Evolutionary conservation across 2,329 filamentous ascomycete species (phyloP).

Genomic region (Cryphonectria carpinicola): DNA sequence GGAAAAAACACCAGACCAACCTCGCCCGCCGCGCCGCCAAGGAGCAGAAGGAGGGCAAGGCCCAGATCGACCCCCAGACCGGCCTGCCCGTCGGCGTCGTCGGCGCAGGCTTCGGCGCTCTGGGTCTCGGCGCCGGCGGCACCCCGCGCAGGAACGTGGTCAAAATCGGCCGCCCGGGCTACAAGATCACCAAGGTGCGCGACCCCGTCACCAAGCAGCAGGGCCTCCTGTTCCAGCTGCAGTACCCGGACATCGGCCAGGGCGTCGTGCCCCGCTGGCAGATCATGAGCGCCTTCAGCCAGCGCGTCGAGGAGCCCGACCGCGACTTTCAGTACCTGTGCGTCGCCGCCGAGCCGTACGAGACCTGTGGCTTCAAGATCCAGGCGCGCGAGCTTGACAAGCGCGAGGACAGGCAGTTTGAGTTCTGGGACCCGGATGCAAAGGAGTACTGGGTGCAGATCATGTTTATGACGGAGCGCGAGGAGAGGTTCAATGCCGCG

Average conservation of each 20-base stretch:
- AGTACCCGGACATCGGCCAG: slow-evolving; percentile 86
- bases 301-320: slow-evolving; percentile 93
- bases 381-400: slow-evolving; percentile 92
- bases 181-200: slow-evolving; percentile 95
- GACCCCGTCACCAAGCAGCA: slow-evolving; percentile 88
- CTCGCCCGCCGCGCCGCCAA: slow-evolving; percentile 93
- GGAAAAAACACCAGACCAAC: slow-evolving; percentile 98
- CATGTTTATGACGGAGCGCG: slow-evolving; percentile 97
- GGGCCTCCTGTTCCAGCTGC: slow-evolving; percentile 92
- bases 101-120: slow-evolving; percentile 64
- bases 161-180: slow-evolving; percentile 94
- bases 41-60: slow-evolving; percentile 86
- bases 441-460: slow-evolving; percentile 99
- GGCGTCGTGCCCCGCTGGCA: slow-evolving; percentile 81
- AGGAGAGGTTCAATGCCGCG: slow-evolving; percentile 79
- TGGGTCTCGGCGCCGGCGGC: slow-evolving; percentile 56
- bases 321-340: slow-evolving; percentile 94
- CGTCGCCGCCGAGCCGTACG: slow-evolving; percentile 95
- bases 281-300: slow-evolving; percentile 97
- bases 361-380: slow-evolving; percentile 96
- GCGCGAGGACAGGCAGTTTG: slow-evolving; percentile 85
- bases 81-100: slow-evolving; percentile 76
- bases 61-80: slow-evolving; percentile 69
- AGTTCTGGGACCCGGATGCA: slow-evolving; percentile 91
- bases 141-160: slow-evolving; percentile 78